Percentiles rank a stretch among this genome's conserved stretches.
Evolutionary conservation across 495 filamentous ascomycete genomes (phyloP).

Genomic region (Penicillium flavigenum): DNA sequence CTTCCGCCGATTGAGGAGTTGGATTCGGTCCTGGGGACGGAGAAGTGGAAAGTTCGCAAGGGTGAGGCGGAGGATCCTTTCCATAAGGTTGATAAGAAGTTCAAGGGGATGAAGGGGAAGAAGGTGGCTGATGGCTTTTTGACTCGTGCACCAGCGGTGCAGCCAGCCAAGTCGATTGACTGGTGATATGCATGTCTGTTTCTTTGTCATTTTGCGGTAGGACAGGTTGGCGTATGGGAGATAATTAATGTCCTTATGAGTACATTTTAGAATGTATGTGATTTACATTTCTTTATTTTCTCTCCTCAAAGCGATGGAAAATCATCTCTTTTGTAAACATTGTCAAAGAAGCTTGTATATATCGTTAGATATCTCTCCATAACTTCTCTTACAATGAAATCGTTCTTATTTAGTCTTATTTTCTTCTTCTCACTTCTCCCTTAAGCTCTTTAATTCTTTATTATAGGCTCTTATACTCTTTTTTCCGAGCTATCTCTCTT

Average conservation of each 20-base stretch:
- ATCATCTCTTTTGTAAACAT: conserved; percentile 23
- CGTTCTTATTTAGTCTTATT: no score
- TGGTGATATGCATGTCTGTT: conserved; percentile 49
- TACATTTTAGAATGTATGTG: background rate
- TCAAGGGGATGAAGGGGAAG: conserved; percentile 56
- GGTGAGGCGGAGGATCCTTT: conserved; percentile 65
- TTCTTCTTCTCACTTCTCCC: no score
- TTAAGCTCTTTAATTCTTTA: no score
- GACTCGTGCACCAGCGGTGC: conserved; percentile 37
- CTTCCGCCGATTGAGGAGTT: conserved; percentile 84
- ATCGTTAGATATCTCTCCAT: conserved; percentile 10
- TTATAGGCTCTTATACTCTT: no score
- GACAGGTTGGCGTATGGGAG: background rate
- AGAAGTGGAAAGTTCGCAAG: conserved; percentile 79
- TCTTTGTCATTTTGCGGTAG: background rate
- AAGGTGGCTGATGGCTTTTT: conserved; percentile 53
- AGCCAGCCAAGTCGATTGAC: conserved; percentile 58
- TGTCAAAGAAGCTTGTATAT: conserved; percentile 32
- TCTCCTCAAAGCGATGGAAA: conserved; percentile 9
- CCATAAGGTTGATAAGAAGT: conserved; percentile 67
- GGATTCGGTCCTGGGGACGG: conserved; percentile 77
- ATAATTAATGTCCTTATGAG: background rate
- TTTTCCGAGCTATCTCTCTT: no score
- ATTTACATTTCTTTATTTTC: background rate
- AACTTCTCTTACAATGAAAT: no score